Conservation (phyloP, 1,284 basidiomycete species). For the Tremellales sp. region DNA sequence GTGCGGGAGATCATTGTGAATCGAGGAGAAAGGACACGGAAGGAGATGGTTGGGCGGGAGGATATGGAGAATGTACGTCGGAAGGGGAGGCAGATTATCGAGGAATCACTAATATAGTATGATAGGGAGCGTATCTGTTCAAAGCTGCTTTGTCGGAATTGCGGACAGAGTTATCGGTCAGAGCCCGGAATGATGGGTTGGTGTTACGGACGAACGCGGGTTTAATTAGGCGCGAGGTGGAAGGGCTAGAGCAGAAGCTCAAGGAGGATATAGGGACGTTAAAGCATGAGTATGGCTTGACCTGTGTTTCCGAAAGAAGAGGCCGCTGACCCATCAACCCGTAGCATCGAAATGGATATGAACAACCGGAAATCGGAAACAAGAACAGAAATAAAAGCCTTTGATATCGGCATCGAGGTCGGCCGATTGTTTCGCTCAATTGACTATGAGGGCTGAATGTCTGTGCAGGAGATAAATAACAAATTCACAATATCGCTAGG, state of each 20-base stretch:
- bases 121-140: constrained; percentile 91
- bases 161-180: constrained; percentile 78
- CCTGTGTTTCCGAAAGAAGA: background rate
- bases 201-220: constrained; percentile 69
- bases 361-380: constrained; percentile 91
- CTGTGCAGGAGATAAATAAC: constrained; percentile 76
- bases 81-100: no score
- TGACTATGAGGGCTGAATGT: no score
- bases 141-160: constrained; percentile 88
- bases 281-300: constrained; percentile 75
- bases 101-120: no score
- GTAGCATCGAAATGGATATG: constrained; percentile 89
- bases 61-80: constrained; percentile 83
- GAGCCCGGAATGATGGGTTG: constrained; percentile 79
- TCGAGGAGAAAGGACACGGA: constrained; percentile 67
- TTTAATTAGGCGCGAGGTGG: constrained; percentile 81
- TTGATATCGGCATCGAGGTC: constrained; percentile 87
- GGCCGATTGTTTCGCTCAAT: constrained; percentile 31
- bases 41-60: constrained; percentile 71
- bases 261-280: constrained; percentile 86
- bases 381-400: constrained; percentile 78
- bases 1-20: constrained; percentile 75
- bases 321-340: no score
- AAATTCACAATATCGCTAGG: constrained; percentile 79
- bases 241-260: constrained; percentile 82